Base-by-base conservation (phyloP, 139 green algal species). In the Chlamydomonas sp. region DNA sequence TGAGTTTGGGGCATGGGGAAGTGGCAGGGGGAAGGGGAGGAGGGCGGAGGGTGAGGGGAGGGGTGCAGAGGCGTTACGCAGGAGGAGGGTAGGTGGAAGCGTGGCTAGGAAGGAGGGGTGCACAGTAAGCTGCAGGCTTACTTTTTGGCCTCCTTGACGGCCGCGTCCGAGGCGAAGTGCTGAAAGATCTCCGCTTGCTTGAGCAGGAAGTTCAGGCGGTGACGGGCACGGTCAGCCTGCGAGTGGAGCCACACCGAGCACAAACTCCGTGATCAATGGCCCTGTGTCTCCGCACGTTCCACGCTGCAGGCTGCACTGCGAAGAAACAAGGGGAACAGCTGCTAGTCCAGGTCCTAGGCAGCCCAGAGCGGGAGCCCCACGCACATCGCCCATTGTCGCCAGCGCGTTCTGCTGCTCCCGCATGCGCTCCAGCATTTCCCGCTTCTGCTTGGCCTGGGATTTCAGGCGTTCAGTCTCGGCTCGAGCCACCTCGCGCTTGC, bases 181-280 rank as follows among this genome's bases (percentile, higher is more conserved):
- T 99, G 96, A 85, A 99, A 99, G 16, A 99, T 96, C 92, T 99
- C 98, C 1, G 98, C 97, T 85, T 99, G 98, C 72, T 97, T 94
- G 61, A 99, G 93, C 85, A 99, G 88, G 87, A 98, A 99, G 62
- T 98, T 91, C 18, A 99, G 90, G 5, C 98, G 95, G 85, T 95
- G 95, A 76, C 93, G 90, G 8, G 93, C 93, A 10, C 94, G 93
- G n/a, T 95, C 91, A 1, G 90, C 94, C 96, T 99, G 93, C 91
- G n/a, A 49, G 31, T 49, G 31, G 31, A 49, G 31, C 31, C 31
- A 49, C 31, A 49, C 31, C 31, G 31, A 49, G 31, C 31, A 49
- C 31, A 49, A 49, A 49, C 31, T 49, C 31, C 31, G 31, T 49
- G 31, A 49, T 49, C 31, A 49, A 49, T 49, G 31, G 31, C 31